These are phyloP conservation scores for Elymus sibiricus DNA, from an alignment of 176 grass and related monocot genomes.

Conservation along the genomic window DNA sequence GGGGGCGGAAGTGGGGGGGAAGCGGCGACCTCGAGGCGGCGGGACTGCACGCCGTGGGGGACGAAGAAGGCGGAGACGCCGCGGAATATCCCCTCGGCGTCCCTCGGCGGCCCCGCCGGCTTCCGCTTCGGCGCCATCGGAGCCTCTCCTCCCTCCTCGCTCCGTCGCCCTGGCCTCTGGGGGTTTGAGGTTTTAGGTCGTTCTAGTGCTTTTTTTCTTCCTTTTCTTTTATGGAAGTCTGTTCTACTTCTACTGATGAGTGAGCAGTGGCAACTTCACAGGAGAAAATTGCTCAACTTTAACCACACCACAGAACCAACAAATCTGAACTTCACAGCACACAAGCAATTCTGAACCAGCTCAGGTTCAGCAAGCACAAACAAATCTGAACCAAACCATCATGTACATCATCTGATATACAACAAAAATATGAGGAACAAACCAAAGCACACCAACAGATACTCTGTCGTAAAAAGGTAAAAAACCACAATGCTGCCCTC, in stretches of 20 bases:
- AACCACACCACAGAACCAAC: background rate
- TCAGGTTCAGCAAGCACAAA: background rate
- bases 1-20: background rate
- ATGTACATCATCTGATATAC: constrained; percentile 34
- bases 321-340: background rate
- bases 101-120: constrained; percentile 18
- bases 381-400: background rate
- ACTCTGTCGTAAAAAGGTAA: background rate
- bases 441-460: constrained; percentile 5
- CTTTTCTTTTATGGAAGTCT: background rate
- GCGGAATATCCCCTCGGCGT: constrained; percentile 70
- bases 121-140: constrained; percentile 52
- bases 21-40: constrained; percentile 65
- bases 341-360: background rate
- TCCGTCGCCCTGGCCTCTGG: background rate
- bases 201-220: background rate
- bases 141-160: background rate
- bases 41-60: constrained; percentile 43
- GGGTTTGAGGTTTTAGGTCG: background rate
- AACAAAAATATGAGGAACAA: background rate
- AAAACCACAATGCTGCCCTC: constrained; percentile 5
- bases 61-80: constrained; percentile 74
- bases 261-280: background rate
- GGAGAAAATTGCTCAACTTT: background rate
- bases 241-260: background rate